phyloP scores from a whole-genome alignment of 192 early-diverging fungal genomes.

The Podila horticola region DNA sequence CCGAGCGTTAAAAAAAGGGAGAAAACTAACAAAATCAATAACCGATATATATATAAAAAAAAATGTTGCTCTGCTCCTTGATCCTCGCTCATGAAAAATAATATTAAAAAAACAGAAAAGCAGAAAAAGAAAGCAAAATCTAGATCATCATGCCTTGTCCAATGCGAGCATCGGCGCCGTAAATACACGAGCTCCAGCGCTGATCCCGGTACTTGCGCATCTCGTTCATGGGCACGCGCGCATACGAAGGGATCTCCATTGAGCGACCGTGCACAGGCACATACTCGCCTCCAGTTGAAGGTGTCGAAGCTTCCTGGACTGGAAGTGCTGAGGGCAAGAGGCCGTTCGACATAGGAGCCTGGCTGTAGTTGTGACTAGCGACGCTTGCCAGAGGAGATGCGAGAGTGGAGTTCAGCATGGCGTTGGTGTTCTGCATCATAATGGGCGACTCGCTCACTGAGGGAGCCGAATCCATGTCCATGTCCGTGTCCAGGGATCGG shows the following conservation, averaged over 20 bases:
- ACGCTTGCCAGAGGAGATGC: neutral
- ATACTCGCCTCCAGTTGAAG: slow-evolving; percentile 16
- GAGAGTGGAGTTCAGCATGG: neutral
- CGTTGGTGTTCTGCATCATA: slow-evolving; percentile 27
- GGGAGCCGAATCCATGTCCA: slow-evolving; percentile 7
- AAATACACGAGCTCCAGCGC: slow-evolving; percentile 49
- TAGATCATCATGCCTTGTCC: slow-evolving; percentile 52
- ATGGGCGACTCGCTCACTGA: slow-evolving; percentile 5
- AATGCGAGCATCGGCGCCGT: slow-evolving; percentile 38
- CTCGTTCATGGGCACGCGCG: slow-evolving; percentile 40
- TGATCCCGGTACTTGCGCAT: slow-evolving; percentile 43
- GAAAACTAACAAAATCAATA: neutral
- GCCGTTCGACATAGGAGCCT: neutral
- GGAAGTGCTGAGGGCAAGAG: slow-evolving; percentile 31
- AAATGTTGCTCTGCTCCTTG: neutral
- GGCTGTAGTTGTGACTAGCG: neutral
- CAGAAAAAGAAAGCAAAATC: neutral
- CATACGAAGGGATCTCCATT: slow-evolving; percentile 49
- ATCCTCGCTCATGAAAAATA: neutral
- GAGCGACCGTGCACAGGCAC: slow-evolving; percentile 45
- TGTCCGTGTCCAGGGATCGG: slow-evolving; percentile 30
- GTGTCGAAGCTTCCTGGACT: slow-evolving; percentile 3
- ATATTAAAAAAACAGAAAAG: neutral
- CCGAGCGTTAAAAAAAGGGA: neutral
- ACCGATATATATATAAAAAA: neutral